Percentiles rank a stretch among this genome's conserved stretches.
These are phyloP conservation scores for Diplodia sapinea DNA, from an alignment of 2,329 filamentous ascomycete species.

Conservation along the genomic window DNA sequence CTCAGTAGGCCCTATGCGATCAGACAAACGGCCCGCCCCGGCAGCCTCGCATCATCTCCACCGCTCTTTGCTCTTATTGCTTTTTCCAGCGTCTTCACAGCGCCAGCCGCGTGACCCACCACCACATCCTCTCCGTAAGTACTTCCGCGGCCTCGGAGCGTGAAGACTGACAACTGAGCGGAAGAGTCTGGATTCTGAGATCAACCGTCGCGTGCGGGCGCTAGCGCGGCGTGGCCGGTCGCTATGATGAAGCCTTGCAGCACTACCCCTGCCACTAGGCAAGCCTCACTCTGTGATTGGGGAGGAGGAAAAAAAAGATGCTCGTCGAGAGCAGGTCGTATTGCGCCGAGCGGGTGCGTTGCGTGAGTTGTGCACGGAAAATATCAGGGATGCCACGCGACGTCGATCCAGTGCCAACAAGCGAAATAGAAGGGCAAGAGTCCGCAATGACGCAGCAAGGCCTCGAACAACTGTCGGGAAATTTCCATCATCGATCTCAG, in stretches of 20 bases:
- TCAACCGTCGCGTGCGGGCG: constrained; percentile 14
- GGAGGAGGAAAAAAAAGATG: not conserved
- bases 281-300: constrained; percentile 26
- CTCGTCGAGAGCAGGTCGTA: constrained; percentile 1
- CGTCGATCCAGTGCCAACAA: constrained; percentile 11
- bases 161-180: not conserved
- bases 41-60: constrained; percentile 24
- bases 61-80: constrained; percentile 26
- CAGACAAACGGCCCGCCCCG: constrained; percentile 26
- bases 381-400: constrained; percentile 18
- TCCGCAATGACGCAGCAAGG: constrained; percentile 22
- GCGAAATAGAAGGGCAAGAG: not conserved
- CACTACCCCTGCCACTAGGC: constrained; percentile 12
- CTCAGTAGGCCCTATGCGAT: constrained; percentile 9
- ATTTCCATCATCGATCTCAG: constrained; percentile 14
- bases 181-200: constrained; percentile 15
- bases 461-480: not conserved
- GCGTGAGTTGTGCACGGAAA: constrained; percentile 12
- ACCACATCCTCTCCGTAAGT: not conserved
- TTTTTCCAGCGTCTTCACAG: constrained; percentile 22
- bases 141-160: not conserved
- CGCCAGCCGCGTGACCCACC: constrained; percentile 9
- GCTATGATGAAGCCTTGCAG: constrained; percentile 28
- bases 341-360: constrained; percentile 13
- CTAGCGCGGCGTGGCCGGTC: constrained; percentile 8